A percentile compares a stretch with the other conserved stretches of the same genome.
Conservation (phyloP, 2,329 filamentous ascomycete genomes). For the Epichloe scottii region DNA sequence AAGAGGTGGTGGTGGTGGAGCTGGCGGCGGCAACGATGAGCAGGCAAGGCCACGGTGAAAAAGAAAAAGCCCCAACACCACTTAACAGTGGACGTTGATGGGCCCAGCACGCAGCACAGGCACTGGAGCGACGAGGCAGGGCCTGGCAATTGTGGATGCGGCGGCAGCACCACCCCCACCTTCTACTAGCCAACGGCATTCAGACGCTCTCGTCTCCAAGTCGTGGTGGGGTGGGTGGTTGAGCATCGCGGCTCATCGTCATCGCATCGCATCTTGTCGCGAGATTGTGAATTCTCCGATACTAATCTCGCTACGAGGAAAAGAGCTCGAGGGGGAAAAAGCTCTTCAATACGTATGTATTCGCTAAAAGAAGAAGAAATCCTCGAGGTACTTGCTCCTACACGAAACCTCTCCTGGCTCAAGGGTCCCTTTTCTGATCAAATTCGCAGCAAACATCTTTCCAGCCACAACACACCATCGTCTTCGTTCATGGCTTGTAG, state of each 20-base stretch:
- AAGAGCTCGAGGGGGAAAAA: too few relatives aligned
- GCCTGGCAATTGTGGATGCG: background rate
- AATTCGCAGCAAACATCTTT: background rate
- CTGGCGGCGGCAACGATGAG: background rate
- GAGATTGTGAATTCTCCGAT: too few relatives aligned
- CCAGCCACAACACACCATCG: background rate
- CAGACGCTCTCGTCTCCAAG: background rate
- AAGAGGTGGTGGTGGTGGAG: background rate
- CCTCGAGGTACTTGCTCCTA: background rate
- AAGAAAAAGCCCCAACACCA: background rate
- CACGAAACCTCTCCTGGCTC: background rate
- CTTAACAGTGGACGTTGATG: background rate
- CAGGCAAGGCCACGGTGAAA: background rate
- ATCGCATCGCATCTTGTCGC: too few relatives aligned
- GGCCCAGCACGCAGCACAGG: background rate
- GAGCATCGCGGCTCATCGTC: too few relatives aligned
- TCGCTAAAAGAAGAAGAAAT: background rate
- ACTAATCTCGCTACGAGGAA: too few relatives aligned
- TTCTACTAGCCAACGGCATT: background rate
- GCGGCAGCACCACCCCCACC: background rate
- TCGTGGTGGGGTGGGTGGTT: too few relatives aligned
- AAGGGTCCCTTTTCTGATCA: background rate
- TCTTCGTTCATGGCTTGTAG: constrained; percentile 32
- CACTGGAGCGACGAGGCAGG: background rate
- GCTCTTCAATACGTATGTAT: background rate